A percentile compares a stretch with the other conserved stretches of the same genome.
These are phyloP conservation scores for Russula olivacea DNA, from an alignment of 768 basidiomycete species.

Conservation along the genomic window DNA sequence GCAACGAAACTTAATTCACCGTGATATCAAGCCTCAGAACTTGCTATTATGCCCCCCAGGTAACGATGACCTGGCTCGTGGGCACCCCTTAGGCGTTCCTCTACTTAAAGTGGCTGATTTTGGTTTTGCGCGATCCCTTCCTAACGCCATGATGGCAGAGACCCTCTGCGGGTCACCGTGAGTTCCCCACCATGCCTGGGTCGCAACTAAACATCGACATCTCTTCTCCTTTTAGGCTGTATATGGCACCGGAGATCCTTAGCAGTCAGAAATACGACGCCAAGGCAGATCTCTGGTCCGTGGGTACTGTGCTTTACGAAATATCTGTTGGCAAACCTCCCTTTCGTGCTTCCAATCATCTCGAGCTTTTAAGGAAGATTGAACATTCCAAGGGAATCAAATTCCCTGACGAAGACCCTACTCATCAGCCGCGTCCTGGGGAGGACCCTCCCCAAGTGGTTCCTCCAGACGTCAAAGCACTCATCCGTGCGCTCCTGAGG, in stretches of 20 bases:
- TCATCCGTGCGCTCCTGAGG: slow-evolving; percentile 80
- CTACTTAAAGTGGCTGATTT: slow-evolving; percentile 97
- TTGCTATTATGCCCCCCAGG: slow-evolving; percentile 81
- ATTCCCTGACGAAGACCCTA: slow-evolving; percentile 88
- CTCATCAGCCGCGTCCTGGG: slow-evolving; percentile 40
- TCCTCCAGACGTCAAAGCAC: slow-evolving; percentile 76
- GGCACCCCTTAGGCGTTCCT: slow-evolving; percentile 89
- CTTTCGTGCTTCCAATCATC: slow-evolving; percentile 92
- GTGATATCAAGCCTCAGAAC: slow-evolving; percentile 99
- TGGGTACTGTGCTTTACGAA: slow-evolving; percentile 94
- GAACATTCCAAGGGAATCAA: slow-evolving; percentile 86
- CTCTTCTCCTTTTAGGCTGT: slow-evolving; percentile 49
- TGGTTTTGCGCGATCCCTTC: slow-evolving; percentile 91
- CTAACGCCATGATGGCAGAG: slow-evolving; percentile 92
- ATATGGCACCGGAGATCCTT: slow-evolving; percentile 99
- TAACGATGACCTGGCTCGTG: slow-evolving; percentile 70
- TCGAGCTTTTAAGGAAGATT: slow-evolving; percentile 90
- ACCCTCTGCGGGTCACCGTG: slow-evolving; percentile 96
- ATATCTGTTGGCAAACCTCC: slow-evolving; percentile 92
- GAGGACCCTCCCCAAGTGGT: slow-evolving; percentile 51
- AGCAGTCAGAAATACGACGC: slow-evolving; percentile 97
- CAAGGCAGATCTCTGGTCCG: slow-evolving; percentile 96
- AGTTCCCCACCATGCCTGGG: slow-evolving; percentile 32
- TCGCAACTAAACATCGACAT: not conserved
- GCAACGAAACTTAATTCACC: slow-evolving; percentile 83